phyloP scores from a whole-genome alignment of 2,329 filamentous ascomycete genomes.

The Peltaster fructicola region DNA sequence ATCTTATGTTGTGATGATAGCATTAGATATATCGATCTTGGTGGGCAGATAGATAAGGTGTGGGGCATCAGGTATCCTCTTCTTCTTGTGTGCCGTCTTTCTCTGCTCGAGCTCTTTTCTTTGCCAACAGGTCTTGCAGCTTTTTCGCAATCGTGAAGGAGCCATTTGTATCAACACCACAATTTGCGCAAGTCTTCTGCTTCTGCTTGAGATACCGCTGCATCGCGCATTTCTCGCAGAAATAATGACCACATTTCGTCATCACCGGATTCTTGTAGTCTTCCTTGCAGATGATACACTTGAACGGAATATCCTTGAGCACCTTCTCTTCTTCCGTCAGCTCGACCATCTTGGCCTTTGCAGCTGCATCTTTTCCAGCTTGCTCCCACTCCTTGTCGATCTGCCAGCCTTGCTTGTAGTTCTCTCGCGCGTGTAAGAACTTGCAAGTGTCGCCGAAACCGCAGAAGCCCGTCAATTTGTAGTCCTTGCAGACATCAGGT shows the following conservation, averaged over 20 bases:
- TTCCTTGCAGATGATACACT: constrained; percentile 69
- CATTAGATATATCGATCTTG: too few species aligned
- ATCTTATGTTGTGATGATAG: too few species aligned
- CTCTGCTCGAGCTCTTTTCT: too few species aligned
- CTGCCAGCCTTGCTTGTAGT: constrained; percentile 87
- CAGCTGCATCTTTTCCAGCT: constrained; percentile 42
- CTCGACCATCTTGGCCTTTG: constrained; percentile 38
- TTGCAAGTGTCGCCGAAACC: constrained; percentile 69
- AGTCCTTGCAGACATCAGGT: constrained; percentile 90
- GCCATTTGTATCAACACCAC: constrained; percentile 67
- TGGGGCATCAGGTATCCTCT: too few species aligned
- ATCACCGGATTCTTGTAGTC: constrained; percentile 64
- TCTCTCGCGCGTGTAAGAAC: constrained; percentile 57
- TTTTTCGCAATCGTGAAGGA: constrained; percentile 82
- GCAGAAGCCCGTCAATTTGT: constrained; percentile 61
- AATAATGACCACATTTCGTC: constrained; percentile 89
- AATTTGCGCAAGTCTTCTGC: constrained; percentile 62
- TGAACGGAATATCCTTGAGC: constrained; percentile 73
- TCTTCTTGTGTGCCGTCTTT: too few species aligned
- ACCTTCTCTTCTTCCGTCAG: constrained; percentile 49
- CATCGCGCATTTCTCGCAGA: constrained; percentile 80
- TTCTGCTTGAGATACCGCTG: constrained; percentile 70
- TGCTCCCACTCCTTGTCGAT: constrained; percentile 89
- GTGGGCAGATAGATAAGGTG: too few species aligned
- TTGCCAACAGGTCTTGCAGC: constrained; percentile 61